A percentile compares a stretch with the other conserved stretches of the same genome.
Evolutionary conservation across 306 rosid genomes (phyloP).

Genomic region (Cicer chorassanicum): DNA sequence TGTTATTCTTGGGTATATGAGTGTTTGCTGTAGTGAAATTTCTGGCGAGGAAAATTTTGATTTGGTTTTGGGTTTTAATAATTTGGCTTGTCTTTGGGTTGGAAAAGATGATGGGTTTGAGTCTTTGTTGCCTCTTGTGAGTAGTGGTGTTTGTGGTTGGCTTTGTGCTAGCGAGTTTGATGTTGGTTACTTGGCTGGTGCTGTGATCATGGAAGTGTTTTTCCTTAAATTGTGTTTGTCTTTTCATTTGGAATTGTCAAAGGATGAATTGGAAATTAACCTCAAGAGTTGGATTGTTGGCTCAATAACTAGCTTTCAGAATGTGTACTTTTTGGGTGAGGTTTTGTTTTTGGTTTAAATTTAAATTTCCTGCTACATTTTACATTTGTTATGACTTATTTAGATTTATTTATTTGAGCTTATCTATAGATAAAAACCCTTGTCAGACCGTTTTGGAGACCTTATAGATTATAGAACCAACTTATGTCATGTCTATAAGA

Average conservation of each 20-base stretch:
- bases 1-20: conserved; percentile 61
- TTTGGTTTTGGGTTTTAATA: conserved; percentile 50
- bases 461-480: too few relatives aligned
- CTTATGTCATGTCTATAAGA: too few relatives aligned
- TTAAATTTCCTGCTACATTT: conserved; percentile 17
- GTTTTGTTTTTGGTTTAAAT: neutral
- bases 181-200: conserved; percentile 67
- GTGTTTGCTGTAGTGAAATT: conserved; percentile 50
- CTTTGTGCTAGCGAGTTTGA: conserved; percentile 51
- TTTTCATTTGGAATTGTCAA: conserved; percentile 41
- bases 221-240: conserved; percentile 60
- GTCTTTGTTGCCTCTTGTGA: conserved; percentile 67
- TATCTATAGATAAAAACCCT: too few relatives aligned
- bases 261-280: conserved; percentile 58
- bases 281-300: conserved; percentile 69
- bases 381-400: too few relatives aligned
- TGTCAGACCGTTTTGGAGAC: too few relatives aligned
- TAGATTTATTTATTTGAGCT: too few relatives aligned
- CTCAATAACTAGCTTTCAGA: conserved; percentile 68
- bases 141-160: conserved; percentile 53
- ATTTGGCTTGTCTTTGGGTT: conserved; percentile 62
- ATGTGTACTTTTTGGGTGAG: conserved; percentile 63
- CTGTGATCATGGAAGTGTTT: conserved; percentile 62
- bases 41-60: conserved; percentile 45
- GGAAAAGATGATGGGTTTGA: conserved; percentile 51